Percentiles rank a stretch among this genome's conserved stretches.
Evolutionary conservation across 2,329 filamentous ascomycete genomes (phyloP).

Genomic region (Alternaria rosae): DNA sequence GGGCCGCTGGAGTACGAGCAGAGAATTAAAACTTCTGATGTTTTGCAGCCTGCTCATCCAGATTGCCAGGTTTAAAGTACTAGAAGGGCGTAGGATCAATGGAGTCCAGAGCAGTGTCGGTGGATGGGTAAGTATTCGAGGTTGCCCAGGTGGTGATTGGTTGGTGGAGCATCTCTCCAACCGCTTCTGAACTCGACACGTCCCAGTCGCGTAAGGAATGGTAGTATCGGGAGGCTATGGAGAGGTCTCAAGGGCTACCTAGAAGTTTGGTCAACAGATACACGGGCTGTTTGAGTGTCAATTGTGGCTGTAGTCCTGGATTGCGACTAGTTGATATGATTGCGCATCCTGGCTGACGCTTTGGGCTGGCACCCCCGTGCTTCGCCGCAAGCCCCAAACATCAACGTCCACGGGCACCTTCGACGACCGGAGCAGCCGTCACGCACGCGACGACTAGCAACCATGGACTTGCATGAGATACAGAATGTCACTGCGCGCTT

Average conservation of each 20-base stretch:
- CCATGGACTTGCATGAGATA: conserved; percentile 65
- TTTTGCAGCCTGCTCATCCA: too few relatives aligned
- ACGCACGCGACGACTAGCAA: neutral
- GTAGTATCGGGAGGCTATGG: neutral
- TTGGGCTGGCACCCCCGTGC: conserved; percentile 26
- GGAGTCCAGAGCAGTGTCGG: neutral
- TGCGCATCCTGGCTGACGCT: conserved; percentile 14
- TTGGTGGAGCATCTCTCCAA: neutral
- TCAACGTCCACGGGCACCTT: conserved; percentile 11
- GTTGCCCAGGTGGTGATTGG: neutral
- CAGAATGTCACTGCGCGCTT: conserved; percentile 62
- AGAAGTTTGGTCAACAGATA: neutral
- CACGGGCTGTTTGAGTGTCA: too few relatives aligned
- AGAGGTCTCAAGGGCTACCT: neutral
- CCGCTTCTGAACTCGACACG: neutral
- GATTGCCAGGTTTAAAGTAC: neutral
- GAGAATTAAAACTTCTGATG: too few relatives aligned
- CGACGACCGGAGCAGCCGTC: neutral
- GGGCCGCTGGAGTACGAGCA: too few relatives aligned
- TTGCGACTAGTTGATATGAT: too few relatives aligned
- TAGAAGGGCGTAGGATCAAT: neutral
- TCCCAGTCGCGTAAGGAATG: neutral
- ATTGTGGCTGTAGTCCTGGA: too few relatives aligned
- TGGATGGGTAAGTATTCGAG: neutral
- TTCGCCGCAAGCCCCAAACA: conserved; percentile 32